Evolutionary conservation across 257 asterid genomes (phyloP), one percentile per base, ranked within the genome.

Genomic region (Solanum megistacrolobum): DNA sequence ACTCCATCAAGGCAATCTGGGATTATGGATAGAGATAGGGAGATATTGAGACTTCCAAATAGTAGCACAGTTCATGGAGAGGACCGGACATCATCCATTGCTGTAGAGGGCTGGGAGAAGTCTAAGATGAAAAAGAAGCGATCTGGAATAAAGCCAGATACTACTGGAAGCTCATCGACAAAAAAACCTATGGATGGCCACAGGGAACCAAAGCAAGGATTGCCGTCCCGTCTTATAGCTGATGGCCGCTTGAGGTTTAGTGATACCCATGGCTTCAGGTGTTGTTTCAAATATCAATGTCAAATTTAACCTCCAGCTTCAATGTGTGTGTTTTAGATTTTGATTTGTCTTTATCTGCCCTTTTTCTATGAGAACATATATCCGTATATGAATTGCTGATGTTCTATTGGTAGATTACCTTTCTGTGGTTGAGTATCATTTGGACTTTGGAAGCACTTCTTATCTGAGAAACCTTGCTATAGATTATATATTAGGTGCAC

Each of bases 91-190:
- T 89, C 92, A 55, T 91, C 98, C 62, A 85, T 91, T 87, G 90
- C 91, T 81, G 94, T 94, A 87, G 98, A 95, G 87, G 98, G 98
- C 90, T 96, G 98, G 99, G 99, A 96, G 91, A 95, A 92, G 89
- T 92, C 98, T 58, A 96, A 93, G 93, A 96, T 92, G 97, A 96
- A 95, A 96, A 96, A 94, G 89, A 96, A 94, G 87, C 99, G 99
- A 46, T 94, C 99, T 43, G 93, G 98, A 90, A 93, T 93, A 92
- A 96, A 96, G 93, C 91, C 91, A 87, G 99, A 96, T 69, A 87
- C 55, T 89, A 89, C 93, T 89, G 88, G 90, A 86, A 89, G 89
- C 89, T 90, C 95, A 69, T 78, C 90, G 88, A 88, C 87, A 83
- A 68, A 90, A 78, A 96, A 95, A 89, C 90, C 92, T 87, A 89